A percentile compares a stretch with the other conserved stretches of the same genome.
phyloP scores from a whole-genome alignment of 805 yeast species.

The Dipodascus geniculatus region DNA sequence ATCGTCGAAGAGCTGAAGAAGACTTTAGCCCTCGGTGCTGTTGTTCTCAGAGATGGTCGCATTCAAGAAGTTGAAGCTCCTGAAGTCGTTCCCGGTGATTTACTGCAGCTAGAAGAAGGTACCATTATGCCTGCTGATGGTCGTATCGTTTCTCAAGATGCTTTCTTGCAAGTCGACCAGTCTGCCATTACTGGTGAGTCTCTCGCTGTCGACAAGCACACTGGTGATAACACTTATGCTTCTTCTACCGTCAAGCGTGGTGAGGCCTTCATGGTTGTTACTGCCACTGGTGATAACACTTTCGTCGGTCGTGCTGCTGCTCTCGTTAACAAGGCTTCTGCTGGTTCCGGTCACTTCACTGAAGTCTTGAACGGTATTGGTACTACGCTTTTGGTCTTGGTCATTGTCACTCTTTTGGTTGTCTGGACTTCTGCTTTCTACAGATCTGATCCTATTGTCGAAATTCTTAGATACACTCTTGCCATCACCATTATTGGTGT shows the following conservation, averaged over 20 bases:
- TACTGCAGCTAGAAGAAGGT: slow-evolving; percentile 87
- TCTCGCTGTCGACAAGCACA: slow-evolving; percentile 83
- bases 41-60: slow-evolving; percentile 73
- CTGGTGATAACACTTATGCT: slow-evolving; percentile 80
- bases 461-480: slow-evolving; percentile 81
- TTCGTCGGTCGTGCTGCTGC: slow-evolving; percentile 97
- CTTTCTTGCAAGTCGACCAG: slow-evolving; percentile 86
- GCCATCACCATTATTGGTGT: slow-evolving; percentile 97
- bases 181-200: slow-evolving; percentile 98
- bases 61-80: slow-evolving; percentile 64
- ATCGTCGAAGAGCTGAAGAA: slow-evolving; percentile 94
- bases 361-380: slow-evolving; percentile 97
- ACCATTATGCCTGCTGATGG: slow-evolving; percentile 89
- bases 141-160: slow-evolving; percentile 73
- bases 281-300: slow-evolving; percentile 92
- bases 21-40: slow-evolving; percentile 84
- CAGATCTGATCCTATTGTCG: slow-evolving; percentile 78
- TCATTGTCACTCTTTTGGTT: slow-evolving; percentile 71
- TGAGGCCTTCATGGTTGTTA: slow-evolving; percentile 87
- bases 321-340: slow-evolving; percentile 86
- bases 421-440: slow-evolving; percentile 94
- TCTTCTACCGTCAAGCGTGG: slow-evolving; percentile 94
- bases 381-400: slow-evolving; percentile 79
- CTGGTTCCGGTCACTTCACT: slow-evolving; percentile 92
- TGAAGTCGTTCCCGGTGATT: slow-evolving; percentile 93